phyloP scores from a whole-genome alignment of 2,329 filamentous ascomycete species.

The Fusarium bactridioides region DNA sequence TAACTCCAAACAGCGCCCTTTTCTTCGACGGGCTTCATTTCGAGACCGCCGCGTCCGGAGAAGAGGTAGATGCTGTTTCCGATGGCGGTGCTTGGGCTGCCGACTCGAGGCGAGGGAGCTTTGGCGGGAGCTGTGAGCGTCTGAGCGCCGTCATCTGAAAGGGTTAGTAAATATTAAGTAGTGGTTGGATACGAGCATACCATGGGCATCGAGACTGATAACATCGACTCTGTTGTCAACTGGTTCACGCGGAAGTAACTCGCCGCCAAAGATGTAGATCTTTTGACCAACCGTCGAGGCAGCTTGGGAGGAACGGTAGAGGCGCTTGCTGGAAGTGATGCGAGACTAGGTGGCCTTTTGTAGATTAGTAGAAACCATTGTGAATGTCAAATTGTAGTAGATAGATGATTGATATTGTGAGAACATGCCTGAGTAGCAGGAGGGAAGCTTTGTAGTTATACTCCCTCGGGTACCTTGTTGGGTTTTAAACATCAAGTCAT shows the following conservation, averaged over 20 bases:
- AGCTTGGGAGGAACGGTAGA: neutral
- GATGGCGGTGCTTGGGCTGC: neutral
- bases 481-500: accelerated
- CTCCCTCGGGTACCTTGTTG: accelerated
- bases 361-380: neutral
- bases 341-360: neutral
- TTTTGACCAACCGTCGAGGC: neutral
- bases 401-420: accelerated
- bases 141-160: neutral
- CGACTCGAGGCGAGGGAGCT: neutral
- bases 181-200: accelerated
- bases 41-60: neutral
- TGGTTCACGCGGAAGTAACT: neutral
- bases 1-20: neutral
- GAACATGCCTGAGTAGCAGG: accelerated
- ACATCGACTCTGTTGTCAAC: neutral
- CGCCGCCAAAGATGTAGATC: neutral
- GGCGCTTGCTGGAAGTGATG: neutral
- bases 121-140: neutral
- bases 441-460: neutral
- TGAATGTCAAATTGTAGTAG: no score
- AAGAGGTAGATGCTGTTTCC: neutral
- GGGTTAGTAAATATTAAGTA: accelerated
- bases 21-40: neutral
- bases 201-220: accelerated